These are phyloP conservation scores for Thelonectria rubi DNA, from an alignment of 2,329 filamentous ascomycete genomes.

Conservation along the genomic window DNA sequence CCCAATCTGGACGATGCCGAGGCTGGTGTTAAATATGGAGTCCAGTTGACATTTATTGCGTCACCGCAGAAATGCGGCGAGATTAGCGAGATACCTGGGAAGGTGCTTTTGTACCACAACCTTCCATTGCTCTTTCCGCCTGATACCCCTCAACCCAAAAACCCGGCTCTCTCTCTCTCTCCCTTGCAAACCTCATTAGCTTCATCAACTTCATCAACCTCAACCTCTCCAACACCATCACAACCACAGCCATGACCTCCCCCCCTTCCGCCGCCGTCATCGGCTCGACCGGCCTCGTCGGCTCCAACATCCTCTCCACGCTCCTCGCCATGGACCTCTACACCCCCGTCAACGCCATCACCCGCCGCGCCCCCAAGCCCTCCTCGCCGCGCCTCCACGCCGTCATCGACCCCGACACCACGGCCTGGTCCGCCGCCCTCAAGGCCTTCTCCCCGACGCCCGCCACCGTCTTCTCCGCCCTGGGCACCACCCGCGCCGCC, in stretches of 20 bases:
- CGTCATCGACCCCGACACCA: constrained; percentile 71
- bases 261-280: constrained; percentile 60
- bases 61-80: no score
- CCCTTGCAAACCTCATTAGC: neutral
- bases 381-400: constrained; percentile 66
- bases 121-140: no score
- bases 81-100: no score
- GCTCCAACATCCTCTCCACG: constrained; percentile 76
- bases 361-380: constrained; percentile 69
- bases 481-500: constrained; percentile 80
- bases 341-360: constrained; percentile 68
- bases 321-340: constrained; percentile 65
- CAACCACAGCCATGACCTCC: constrained; percentile 39
- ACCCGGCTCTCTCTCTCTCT: neutral
- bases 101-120: no score
- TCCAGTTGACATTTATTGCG: no score
- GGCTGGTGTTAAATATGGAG: no score
- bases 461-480: constrained; percentile 75
- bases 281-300: constrained; percentile 74
- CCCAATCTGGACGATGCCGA: no score
- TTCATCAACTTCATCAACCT: neutral
- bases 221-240: neutral
- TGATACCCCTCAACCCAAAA: no score
- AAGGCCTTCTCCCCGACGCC: constrained; percentile 64
- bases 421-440: constrained; percentile 73